Percentiles rank a stretch among this genome's conserved stretches.
These are phyloP conservation scores for Komagataella mondaviorum DNA, from an alignment of 805 yeast genomes.

Conservation along the genomic window DNA sequence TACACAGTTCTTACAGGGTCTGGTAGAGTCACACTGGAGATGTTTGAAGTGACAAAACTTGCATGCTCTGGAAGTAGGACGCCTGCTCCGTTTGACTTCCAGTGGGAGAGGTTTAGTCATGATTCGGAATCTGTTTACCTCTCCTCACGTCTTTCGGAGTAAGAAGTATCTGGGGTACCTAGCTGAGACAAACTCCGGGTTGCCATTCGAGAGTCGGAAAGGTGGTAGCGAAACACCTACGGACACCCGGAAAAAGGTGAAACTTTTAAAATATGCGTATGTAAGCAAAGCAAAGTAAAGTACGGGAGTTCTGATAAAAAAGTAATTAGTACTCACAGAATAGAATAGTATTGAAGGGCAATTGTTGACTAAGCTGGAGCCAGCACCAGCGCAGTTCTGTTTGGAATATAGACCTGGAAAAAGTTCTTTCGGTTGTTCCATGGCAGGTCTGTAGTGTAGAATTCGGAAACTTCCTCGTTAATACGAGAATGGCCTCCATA, in stretches of 20 bases:
- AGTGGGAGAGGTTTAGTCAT: constrained; percentile 54
- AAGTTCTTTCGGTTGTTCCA: constrained; percentile 79
- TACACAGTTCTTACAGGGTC: constrained; percentile 64
- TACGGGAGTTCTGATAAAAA: not conserved
- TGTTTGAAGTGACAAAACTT: constrained; percentile 62
- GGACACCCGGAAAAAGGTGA: not conserved
- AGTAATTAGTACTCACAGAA: not conserved
- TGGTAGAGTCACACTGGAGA: constrained; percentile 51
- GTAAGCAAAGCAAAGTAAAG: not conserved
- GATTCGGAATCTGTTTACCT: not conserved
- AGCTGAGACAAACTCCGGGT: not conserved
- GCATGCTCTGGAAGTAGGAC: constrained; percentile 60
- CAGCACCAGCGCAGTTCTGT: constrained; percentile 52
- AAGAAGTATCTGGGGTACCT: not conserved
- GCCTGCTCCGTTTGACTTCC: constrained; percentile 38
- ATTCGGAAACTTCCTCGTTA: constrained; percentile 36
- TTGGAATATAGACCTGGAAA: constrained; percentile 72
- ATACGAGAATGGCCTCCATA: constrained; percentile 80
- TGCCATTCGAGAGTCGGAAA: not conserved
- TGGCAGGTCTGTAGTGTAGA: constrained; percentile 54
- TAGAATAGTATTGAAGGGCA: not conserved
- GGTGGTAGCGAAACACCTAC: not conserved
- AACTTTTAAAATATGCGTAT: not conserved
- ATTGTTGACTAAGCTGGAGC: constrained; percentile 21
- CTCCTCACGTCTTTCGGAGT: not conserved